A percentile compares a stretch with the other conserved stretches of the same genome.
Evolutionary conservation across 73 alveolate genomes (phyloP).

Genomic region (Paramecium pentaurelia): DNA sequence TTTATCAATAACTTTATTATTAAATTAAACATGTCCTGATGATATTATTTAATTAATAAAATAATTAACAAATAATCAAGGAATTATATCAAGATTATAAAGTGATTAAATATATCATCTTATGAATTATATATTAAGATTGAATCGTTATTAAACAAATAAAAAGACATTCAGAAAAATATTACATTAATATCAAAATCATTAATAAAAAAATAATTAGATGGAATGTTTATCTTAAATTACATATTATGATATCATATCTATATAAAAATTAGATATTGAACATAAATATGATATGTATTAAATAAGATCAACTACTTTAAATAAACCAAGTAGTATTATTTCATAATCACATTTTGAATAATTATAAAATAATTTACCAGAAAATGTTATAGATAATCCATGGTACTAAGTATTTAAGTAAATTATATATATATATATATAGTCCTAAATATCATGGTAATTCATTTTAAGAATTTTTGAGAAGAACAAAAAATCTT

Average conservation of each 20-base stretch:
- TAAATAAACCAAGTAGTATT: constrained; percentile 4
- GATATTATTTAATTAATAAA: not conserved
- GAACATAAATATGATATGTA: not conserved
- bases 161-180: not conserved
- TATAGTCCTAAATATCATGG: constrained; percentile 11
- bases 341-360: not conserved
- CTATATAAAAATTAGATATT: not conserved
- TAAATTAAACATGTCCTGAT: not conserved
- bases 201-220: not conserved
- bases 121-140: not conserved
- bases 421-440: not conserved
- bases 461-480: not conserved
- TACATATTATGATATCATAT: not conserved
- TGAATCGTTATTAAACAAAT: not conserved
- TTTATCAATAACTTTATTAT: not conserved
- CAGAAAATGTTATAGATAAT: not conserved
- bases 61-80: not conserved
- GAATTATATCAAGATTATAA: too few relatives aligned
- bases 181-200: not conserved
- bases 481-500: not conserved
- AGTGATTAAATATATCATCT: not conserved
- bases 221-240: constrained; percentile 9
- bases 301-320: not conserved
- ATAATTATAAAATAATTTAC: not conserved
- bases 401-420: not conserved